phyloP scores from a whole-genome alignment of 2,329 filamentous ascomycete genomes.

The Phaeoacremonium minimum region DNA sequence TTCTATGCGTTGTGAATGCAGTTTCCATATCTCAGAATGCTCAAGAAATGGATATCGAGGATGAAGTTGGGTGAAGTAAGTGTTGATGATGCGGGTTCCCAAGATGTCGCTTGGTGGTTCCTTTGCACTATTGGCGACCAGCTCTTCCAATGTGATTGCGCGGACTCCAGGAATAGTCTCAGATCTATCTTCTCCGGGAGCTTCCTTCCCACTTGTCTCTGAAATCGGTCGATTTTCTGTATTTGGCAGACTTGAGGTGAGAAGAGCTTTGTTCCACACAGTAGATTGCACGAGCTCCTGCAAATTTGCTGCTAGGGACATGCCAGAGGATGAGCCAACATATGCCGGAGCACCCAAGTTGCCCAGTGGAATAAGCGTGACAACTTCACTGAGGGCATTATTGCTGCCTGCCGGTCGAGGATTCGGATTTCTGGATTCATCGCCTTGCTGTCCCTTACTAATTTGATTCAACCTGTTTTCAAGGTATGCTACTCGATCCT shows the following conservation, averaged over 20 bases:
- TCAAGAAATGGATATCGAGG: constrained; percentile 45
- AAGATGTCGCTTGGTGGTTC: constrained; percentile 40
- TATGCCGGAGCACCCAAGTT: constrained; percentile 40
- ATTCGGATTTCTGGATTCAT: not conserved
- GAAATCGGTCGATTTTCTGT: constrained; percentile 5
- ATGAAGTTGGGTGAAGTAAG: constrained; percentile 41
- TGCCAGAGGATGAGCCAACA: constrained; percentile 35
- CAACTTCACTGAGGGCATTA: constrained; percentile 33
- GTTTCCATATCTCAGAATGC: constrained; percentile 34
- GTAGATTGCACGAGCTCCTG: constrained; percentile 50
- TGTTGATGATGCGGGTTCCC: constrained; percentile 35
- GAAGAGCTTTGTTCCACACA: constrained; percentile 47
- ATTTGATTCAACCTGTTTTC: too few species aligned
- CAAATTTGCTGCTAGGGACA: constrained; percentile 42
- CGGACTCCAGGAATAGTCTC: too few species aligned
- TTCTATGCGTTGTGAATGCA: constrained; percentile 33
- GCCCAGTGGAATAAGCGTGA: constrained; percentile 43
- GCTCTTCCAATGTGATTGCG: constrained; percentile 29
- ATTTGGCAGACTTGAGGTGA: too few species aligned
- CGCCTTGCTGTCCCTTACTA: not conserved
- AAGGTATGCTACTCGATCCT: constrained; percentile 10
- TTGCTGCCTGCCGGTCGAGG: not conserved
- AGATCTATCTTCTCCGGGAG: constrained; percentile 5
- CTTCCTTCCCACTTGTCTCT: constrained; percentile 7
- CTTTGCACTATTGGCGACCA: constrained; percentile 34